Conservation (phyloP, 2,329 filamentous ascomycete species). For the Cryphonectria naterciae region DNA sequence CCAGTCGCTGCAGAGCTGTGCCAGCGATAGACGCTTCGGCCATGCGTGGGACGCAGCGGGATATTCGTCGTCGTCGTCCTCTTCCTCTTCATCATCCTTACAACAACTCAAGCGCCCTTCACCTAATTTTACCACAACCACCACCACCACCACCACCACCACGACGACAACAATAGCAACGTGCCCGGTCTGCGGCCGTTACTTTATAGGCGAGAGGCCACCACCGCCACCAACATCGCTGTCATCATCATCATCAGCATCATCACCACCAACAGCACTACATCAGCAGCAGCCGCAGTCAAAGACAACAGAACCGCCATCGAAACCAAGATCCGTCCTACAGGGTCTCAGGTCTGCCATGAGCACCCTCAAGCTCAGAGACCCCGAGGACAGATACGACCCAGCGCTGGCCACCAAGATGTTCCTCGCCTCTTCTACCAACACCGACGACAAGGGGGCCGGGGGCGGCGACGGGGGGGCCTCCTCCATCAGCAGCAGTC, state of each 20-base stretch:
- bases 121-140: not conserved
- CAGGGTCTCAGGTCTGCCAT: conserved; percentile 15
- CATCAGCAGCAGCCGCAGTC: not conserved
- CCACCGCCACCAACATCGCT: not conserved
- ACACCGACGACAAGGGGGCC: conserved; percentile 26
- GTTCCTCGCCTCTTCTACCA: conserved; percentile 24
- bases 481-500: conserved; percentile 22
- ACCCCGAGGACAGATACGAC: not conserved
- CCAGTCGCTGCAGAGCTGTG: conserved; percentile 12
- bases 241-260: not conserved
- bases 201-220: conserved; percentile 3
- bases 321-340: conserved; percentile 7
- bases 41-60: conserved; percentile 11
- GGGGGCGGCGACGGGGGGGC: not conserved
- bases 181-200: conserved; percentile 21
- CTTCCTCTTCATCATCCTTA: not conserved
- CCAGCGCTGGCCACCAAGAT: conserved; percentile 26
- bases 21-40: conserved; percentile 10
- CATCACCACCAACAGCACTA: not conserved
- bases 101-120: not conserved
- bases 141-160: not conserved
- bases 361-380: conserved; percentile 1
- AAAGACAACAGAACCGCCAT: not conserved
- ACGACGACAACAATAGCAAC: not conserved
- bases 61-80: not conserved